Conservation (phyloP, 2,329 filamentous ascomycete genomes). For the Calonectria fujianensis region DNA sequence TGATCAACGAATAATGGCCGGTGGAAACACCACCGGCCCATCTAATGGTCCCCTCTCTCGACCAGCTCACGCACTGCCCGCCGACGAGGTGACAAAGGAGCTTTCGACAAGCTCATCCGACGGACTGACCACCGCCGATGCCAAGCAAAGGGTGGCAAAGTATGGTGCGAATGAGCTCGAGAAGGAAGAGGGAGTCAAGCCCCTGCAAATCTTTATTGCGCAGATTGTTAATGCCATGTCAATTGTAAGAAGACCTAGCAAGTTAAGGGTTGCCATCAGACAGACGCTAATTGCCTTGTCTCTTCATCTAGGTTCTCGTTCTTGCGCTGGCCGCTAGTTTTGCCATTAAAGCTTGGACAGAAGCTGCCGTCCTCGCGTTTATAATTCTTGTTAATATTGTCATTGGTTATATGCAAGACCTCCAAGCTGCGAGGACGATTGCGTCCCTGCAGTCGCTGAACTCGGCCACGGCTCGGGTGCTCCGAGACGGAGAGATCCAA, state of each 20-base stretch:
- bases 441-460: conserved; percentile 61
- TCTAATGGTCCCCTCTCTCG: conserved; percentile 65
- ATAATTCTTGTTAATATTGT: conserved; percentile 72
- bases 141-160: conserved; percentile 67
- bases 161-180: conserved; percentile 76
- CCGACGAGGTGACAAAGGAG: conserved; percentile 68
- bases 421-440: conserved; percentile 65
- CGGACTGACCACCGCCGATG: conserved; percentile 72
- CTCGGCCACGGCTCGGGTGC: conserved; percentile 61
- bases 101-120: conserved; percentile 70
- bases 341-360: conserved; percentile 71
- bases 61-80: conserved; percentile 74
- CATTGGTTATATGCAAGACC: conserved; percentile 67
- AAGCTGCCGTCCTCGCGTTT: conserved; percentile 71
- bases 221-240: conserved; percentile 78
- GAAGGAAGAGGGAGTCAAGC: conserved; percentile 66
- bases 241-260: conserved; percentile 59
- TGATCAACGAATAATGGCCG: not conserved
- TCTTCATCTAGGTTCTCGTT: conserved; percentile 66
- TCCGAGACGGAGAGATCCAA: conserved; percentile 60
- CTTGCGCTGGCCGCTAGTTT: conserved; percentile 76
- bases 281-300: not conserved
- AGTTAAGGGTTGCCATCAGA: not conserved
- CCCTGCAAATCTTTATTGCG: conserved; percentile 73
- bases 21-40: conserved; percentile 54